Evolutionary conservation across 192 early-diverging fungal genomes (phyloP), one percentile per base, ranked within the genome.

Genomic region (Coemansia sp.): DNA sequence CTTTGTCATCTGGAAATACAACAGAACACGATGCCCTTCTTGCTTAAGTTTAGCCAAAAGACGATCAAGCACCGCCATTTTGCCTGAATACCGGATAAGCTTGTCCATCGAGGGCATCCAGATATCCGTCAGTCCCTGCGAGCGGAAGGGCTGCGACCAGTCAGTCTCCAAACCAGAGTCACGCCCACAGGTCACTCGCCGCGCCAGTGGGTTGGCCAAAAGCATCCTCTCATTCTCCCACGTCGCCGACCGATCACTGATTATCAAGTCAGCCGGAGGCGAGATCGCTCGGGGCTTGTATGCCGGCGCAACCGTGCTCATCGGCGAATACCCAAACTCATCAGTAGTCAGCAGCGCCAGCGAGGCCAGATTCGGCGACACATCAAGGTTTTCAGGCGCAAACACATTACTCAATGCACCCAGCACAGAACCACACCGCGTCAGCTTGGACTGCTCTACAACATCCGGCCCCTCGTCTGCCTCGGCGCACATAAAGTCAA

Each of bases 1-100:
- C 63, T 79, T 82, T 29, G 87, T 89, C 90, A 92, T 92, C 62
- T 92, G 90, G 84, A 92, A 92, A 59, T 88, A 92, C 15, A 92
- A 77, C 58, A 92, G 70, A 1, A 85, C 85, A 18, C 90, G 85
- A 56, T 92, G 90, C 1, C 81, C 87, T 39, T 87, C 88, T 17
- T 80, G 64, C 78, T 90, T 90, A 4, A 92, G 74, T 51, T 78
- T 72, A 25, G 81, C 75, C 22, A 92, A 60, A 30, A 92, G 58
- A 45, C 75, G 78, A 53, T 92, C 90, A 34, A 92, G 64, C 7
- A 73, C 80, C 5, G 80, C 73, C 58, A 92, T 56, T 67, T 92
- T 92, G 25, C 87, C 90, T 45, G 88, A 90, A 55, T 89, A 86
- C 53, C 83, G 67, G 36, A 92, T 82, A 15, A 92, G 69, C 50